These are phyloP conservation scores for Epichloe gansuensis DNA, from an alignment of 2,329 filamentous ascomycete genomes.

Conservation along the genomic window DNA sequence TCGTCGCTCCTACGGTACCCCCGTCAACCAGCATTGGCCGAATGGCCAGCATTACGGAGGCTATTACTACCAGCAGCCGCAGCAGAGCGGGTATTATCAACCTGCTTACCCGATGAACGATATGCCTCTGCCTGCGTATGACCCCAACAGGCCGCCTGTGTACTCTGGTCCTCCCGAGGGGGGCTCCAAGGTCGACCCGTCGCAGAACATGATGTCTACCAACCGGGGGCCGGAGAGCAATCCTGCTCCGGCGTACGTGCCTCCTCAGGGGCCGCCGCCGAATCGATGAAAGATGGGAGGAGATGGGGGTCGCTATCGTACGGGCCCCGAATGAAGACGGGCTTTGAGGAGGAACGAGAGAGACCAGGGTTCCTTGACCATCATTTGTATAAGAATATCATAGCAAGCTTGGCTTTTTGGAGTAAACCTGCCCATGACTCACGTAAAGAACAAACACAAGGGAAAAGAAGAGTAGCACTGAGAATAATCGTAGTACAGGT, in stretches of 20 bases:
- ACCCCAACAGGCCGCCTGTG: slow-evolving; percentile 42
- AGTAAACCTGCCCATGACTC: neutral
- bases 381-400: neutral
- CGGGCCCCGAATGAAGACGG: neutral
- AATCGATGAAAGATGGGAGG: neutral
- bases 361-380: neutral
- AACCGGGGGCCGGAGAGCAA: slow-evolving; percentile 14
- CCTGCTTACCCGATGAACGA: slow-evolving; percentile 35
- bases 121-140: slow-evolving; percentile 44
- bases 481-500: neutral
- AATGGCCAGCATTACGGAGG: slow-evolving; percentile 16
- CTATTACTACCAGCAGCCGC: slow-evolving; percentile 11
- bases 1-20: slow-evolving; percentile 17
- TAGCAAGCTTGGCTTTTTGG: neutral
- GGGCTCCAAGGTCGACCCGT: slow-evolving; percentile 40
- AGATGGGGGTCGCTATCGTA: too few species aligned
- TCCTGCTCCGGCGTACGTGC: slow-evolving; percentile 19
- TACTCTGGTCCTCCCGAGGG: slow-evolving; percentile 38
- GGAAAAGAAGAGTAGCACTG: neutral
- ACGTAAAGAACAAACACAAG: neutral
- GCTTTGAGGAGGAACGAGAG: neutral
- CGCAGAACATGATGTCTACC: slow-evolving; percentile 25
- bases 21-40: slow-evolving; percentile 6
- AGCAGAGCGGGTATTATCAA: slow-evolving; percentile 5
- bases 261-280: slow-evolving; percentile 38